Evolutionary conservation across 2,329 filamentous ascomycete species (phyloP), one percentile per base, ranked within the genome.

Genomic region (Sporothrix pseudoabietina): DNA sequence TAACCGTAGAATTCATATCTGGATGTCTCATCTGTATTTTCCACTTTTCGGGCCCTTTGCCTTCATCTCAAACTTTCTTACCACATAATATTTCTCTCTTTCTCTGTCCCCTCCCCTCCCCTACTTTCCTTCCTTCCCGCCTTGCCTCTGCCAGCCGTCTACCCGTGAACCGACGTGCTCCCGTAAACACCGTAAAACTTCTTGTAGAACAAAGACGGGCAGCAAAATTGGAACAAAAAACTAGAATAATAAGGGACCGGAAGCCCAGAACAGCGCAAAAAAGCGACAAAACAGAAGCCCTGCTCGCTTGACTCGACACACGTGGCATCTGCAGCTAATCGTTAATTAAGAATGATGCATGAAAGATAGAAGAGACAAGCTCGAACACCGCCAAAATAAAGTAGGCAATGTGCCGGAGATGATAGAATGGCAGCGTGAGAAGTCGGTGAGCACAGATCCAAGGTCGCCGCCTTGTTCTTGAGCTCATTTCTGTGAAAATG

Each of bases 301-400:
- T 80, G 78, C 80, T 82, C 81, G 79, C 81, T 84, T 83, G 85
- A 87, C 85, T 87, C 85, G 85, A 85, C 84, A 86, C 84, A 86
- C 83, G 84, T 86, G 84, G 84, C 82, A 77, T 65, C 71, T 72
- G 75, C 74, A 76, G 73, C 63, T 71, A 75, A 49, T 70, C 71
- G 59, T 63, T 63, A 41, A 68, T 69, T 14, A 41, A 65, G 14
- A 47, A 39, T 7, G 57, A 4, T 55, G 49, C 68, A 52, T 47
- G 12, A 73, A 57, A 70, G 68, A 69, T 22, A 22, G 19, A 6
- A 73, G 49, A 70, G 68, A 69, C 32, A 32, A 10, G 35, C 30
- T 44, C 55, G 26, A 57, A 71, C 68, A 73, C 72, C 68, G 68
- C 68, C 69, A 61, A 35, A 71, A 30, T 35, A 49, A 0, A 49